Base-by-base conservation (phyloP, 1,284 basidiomycete genomes). In the Ustilago shanxiensis region DNA sequence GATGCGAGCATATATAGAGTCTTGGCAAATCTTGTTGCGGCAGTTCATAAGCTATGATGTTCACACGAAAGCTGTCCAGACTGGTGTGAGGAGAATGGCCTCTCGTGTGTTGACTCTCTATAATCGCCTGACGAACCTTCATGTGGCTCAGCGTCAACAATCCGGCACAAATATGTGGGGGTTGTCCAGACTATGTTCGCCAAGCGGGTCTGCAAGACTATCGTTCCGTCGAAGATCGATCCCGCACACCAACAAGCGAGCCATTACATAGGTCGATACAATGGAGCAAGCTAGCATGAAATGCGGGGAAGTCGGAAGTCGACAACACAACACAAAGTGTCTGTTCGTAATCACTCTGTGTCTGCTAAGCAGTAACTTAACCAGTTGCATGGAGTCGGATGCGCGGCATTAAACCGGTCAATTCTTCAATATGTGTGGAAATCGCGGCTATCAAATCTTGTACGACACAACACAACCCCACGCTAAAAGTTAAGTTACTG, bases 291-390 rank as follows among this genome's bases (percentile, higher is more conserved):
- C 41, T 6, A 37, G 14, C 9, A 7, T 37, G 35, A 28, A 57
- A 31, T 59, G 57, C 39, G 57, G 22, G 44, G 8, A 22, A 47
- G 47, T 49, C 47, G 41, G 41, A 44, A n/a, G 4, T 44, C n/a
- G 7, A n/a, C n/a, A 8, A 52, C 24, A 33, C 24, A 33, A 59
- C 50, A 54, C 41, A 60, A 60, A 60, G 28, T 53, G 39, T 33
- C 31, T 49, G 24, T 51, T 55, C 60, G 60, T 63, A 66, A 64
- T 64, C 37, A 55, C 24, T 8, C 29, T 41, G 3, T 16, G n/a
- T n/a, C n/a, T n/a, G n/a, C n/a, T n/a, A n/a, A n/a, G n/a, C n/a
- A n/a, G n/a, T n/a, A n/a, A n/a, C n/a, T n/a, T n/a, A n/a, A n/a
- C n/a, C n/a, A n/a, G n/a, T n/a, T n/a, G 31, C 51, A 52, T 33